These are phyloP conservation scores for Malus hybrid DNA, from an alignment of 331 rosid species.

Conservation along the genomic window DNA sequence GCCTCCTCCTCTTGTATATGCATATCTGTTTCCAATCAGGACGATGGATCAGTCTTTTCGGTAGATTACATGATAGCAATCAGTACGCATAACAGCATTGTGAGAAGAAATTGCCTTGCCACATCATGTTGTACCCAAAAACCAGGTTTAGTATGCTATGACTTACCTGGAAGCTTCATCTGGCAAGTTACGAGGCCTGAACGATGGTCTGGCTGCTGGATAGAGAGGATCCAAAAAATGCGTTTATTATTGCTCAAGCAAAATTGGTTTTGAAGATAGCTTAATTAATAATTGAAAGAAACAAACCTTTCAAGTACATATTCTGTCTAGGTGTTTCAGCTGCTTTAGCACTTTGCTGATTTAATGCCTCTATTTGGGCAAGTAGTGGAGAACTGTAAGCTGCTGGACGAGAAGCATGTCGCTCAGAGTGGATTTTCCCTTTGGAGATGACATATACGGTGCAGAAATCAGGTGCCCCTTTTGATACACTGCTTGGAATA, in stretches of 20 bases:
- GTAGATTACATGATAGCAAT: not conserved
- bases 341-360: constrained; percentile 16
- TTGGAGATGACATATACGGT: constrained; percentile 63
- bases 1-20: constrained; percentile 29
- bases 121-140: no score
- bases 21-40: constrained; percentile 32
- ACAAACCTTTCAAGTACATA: constrained; percentile 46
- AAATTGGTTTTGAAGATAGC: not conserved
- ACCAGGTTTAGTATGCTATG: not conserved
- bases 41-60: constrained; percentile 1
- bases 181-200: constrained; percentile 42
- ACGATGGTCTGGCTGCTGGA: constrained; percentile 32
- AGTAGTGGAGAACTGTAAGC: constrained; percentile 64
- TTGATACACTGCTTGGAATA: constrained; percentile 46
- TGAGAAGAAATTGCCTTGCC: not conserved
- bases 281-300: constrained; percentile 1
- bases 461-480: constrained; percentile 82
- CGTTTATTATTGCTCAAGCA: not conserved
- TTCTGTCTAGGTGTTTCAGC: constrained; percentile 23
- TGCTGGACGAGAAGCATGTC: constrained; percentile 56
- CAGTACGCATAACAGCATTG: not conserved
- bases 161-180: constrained; percentile 43
- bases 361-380: constrained; percentile 24
- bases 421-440: constrained; percentile 61
- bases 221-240: not conserved